Evolutionary conservation across 2,329 filamentous ascomycete species (phyloP).

Genomic region (Colletotrichum sansevieriae): DNA sequence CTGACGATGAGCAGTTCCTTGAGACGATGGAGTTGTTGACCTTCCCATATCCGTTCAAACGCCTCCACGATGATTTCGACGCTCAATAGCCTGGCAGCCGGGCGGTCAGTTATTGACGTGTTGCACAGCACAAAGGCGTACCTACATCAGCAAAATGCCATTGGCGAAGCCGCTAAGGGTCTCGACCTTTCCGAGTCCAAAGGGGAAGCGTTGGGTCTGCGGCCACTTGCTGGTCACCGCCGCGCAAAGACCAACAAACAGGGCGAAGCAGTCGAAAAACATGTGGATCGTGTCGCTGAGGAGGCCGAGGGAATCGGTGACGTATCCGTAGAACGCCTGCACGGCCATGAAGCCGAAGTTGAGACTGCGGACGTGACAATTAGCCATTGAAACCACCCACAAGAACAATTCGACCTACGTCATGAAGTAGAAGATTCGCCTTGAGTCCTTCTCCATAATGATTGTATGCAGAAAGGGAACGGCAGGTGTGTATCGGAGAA

Average conservation of each 20-base stretch:
- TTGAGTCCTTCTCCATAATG: constrained; percentile 89
- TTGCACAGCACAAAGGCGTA: neutral
- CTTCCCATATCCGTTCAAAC: constrained; percentile 86
- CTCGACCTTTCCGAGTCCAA: constrained; percentile 97
- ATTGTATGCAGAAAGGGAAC: constrained; percentile 89
- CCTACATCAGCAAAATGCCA: constrained; percentile 90
- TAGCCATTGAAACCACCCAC: constrained; percentile 27
- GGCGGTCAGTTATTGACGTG: neutral
- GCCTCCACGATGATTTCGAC: constrained; percentile 97
- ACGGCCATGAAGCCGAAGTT: constrained; percentile 97
- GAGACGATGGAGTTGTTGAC: constrained; percentile 85
- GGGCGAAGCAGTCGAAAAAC: constrained; percentile 97
- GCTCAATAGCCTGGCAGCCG: constrained; percentile 79
- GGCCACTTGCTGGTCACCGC: constrained; percentile 98
- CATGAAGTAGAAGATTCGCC: constrained; percentile 98
- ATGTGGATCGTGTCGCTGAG: constrained; percentile 98
- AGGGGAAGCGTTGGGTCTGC: constrained; percentile 88
- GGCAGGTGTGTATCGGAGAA: constrained; percentile 77
- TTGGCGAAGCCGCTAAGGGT: constrained; percentile 97
- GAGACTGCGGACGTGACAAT: constrained; percentile 67
- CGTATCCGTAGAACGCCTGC: constrained; percentile 92
- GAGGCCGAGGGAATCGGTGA: constrained; percentile 93
- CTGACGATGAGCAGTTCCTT: constrained; percentile 92
- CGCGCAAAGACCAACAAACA: constrained; percentile 90
- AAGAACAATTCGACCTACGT: constrained; percentile 65